Evolutionary conservation across 1,284 basidiomycete genomes (phyloP).

Genomic region (Meira miltonrushii): DNA sequence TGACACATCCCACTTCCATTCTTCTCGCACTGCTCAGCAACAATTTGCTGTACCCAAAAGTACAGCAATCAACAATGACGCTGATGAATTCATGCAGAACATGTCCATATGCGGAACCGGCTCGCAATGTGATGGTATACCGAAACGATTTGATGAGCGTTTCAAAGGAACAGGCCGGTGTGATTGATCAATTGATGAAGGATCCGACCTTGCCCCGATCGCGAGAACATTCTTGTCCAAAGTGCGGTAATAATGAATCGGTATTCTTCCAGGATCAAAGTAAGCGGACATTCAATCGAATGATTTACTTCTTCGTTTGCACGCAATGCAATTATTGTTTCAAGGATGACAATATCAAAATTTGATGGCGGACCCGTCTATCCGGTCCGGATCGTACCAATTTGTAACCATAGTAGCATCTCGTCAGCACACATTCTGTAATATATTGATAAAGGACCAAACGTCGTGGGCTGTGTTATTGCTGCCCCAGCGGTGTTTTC

Average conservation of each 20-base stretch:
- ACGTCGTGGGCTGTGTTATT: too few species aligned
- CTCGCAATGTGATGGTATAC: conserved; percentile 83
- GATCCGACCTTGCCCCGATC: conserved; percentile 71
- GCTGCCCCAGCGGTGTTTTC: too few species aligned
- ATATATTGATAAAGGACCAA: too few species aligned
- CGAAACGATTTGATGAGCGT: conserved; percentile 88
- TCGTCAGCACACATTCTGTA: too few species aligned
- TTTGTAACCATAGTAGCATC: too few species aligned
- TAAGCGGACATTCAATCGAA: conserved; percentile 46
- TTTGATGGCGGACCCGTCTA: not conserved
- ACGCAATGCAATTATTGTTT: conserved; percentile 45
- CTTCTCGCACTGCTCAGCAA: conserved; percentile 57
- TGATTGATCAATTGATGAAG: conserved; percentile 79
- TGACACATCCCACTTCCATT: not conserved
- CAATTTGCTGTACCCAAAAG: conserved; percentile 80
- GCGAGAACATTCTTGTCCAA: conserved; percentile 42
- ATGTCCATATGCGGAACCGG: conserved; percentile 79
- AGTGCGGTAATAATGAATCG: conserved; percentile 35
- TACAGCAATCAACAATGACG: conserved; percentile 73
- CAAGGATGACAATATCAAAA: conserved; percentile 24
- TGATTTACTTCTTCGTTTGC: conserved; percentile 51
- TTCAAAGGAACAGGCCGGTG: conserved; percentile 84
- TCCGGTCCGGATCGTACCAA: too few species aligned
- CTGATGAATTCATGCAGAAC: conserved; percentile 92
- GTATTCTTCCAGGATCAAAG: conserved; percentile 51